Evolutionary conservation across 1,139 yeast genomes (phyloP), one percentile per base, ranked within the genome.

Genomic region (Yamadazyma epiphylla): DNA sequence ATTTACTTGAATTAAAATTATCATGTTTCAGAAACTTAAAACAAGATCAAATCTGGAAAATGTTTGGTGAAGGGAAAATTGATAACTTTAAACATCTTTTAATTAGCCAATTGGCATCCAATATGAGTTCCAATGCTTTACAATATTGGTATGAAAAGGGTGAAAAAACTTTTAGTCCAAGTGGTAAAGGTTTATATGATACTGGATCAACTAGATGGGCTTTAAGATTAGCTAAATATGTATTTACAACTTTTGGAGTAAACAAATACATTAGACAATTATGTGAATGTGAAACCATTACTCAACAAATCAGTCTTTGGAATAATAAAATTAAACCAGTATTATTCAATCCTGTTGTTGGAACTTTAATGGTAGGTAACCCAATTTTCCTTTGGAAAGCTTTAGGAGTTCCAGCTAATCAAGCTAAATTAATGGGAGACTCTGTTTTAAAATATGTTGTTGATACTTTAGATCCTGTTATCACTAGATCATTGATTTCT

Each of bases 201-300:
- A 83, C 94, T 5, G 95, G 95, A 0, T 81, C 86, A 19, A 81
- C 94, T 2, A 72, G 91, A 53, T 84, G 94, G 94, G 94, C 94
- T 0, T 61, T 84, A 33, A 69, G 89, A 46, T 56, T 82, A 36
- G 81, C 87, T 11, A 68, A 69, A 40, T 72, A 70, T 48, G 60
- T 81, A 4, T 83, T 84, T 58, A 60, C 63, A 25, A 30, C 72
- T 3, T 67, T 80, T 35, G 84, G 89, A 2, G 67, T 77, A 19
- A 47, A 64, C 21, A 56, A 55, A 9, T 65, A 74, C 31, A 75
- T 83, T 30, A 67, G 70, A 24, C 63, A 68, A 36, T 58, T 84
- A 25, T 79, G 89, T 50, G 48, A 55, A n/a, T 70, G 83, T 35
- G 67, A 64, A 37, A 72, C 80, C 5, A 53, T 84, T 45, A 64